phyloP scores from a whole-genome alignment of 345 rosid genomes.

The Schrenkiella parvula region DNA sequence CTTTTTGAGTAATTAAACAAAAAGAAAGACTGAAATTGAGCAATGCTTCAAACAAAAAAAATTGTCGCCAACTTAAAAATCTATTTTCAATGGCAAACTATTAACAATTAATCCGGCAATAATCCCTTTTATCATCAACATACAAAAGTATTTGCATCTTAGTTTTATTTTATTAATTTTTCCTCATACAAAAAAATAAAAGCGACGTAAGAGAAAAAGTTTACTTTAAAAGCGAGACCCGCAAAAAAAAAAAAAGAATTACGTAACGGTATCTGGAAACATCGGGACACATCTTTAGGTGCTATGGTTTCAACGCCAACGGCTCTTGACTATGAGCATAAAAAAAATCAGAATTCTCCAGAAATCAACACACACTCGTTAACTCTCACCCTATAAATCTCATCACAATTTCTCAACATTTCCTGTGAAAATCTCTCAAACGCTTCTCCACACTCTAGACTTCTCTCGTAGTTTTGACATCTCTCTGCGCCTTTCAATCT shows the following conservation, averaged over 20 bases:
- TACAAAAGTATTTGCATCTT: background rate
- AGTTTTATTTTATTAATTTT: background rate
- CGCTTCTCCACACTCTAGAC: background rate
- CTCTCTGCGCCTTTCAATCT: background rate
- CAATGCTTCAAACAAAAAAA: background rate
- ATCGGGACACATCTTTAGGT: background rate
- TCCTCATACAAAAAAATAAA: background rate
- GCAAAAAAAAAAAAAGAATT: background rate
- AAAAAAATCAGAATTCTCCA: background rate
- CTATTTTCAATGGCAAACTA: background rate
- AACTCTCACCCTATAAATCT: conserved; percentile 9
- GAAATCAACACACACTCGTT: background rate
- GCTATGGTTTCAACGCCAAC: background rate
- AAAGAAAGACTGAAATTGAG: background rate
- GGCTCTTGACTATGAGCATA: background rate
- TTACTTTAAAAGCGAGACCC: background rate
- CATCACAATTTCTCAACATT: background rate
- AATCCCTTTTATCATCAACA: background rate
- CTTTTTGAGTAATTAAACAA: background rate
- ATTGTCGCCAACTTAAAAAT: background rate
- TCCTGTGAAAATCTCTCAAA: background rate
- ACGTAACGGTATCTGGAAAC: conserved; percentile 13
- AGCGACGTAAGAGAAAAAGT: background rate
- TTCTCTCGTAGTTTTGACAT: background rate
- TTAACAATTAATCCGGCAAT: background rate